Evolutionary conservation across 257 asterid species (phyloP).

Genomic region (Parsonsia alboflavescens): DNA sequence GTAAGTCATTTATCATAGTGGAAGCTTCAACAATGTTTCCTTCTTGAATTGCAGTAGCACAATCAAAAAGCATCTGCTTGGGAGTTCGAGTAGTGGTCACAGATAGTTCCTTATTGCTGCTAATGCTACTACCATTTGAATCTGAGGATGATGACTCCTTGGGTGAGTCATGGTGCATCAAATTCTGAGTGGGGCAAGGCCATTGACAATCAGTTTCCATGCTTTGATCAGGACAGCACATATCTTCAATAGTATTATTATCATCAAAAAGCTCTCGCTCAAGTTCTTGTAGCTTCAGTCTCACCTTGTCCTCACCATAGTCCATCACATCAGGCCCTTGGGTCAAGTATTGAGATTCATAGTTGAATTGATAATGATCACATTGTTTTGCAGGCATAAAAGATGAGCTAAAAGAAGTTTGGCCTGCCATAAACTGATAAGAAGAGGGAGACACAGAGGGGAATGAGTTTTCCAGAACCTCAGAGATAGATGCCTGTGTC

Average conservation of each 20-base stretch:
- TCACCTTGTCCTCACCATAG: constrained; percentile 54
- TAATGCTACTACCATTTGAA: constrained; percentile 48
- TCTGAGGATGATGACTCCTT: constrained; percentile 63
- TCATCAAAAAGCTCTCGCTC: constrained; percentile 79
- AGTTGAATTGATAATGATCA: constrained; percentile 22
- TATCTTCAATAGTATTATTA: constrained; percentile 21
- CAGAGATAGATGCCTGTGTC: constrained; percentile 27
- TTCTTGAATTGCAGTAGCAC: constrained; percentile 64
- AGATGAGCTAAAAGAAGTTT: constrained; percentile 27
- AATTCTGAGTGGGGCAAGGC: constrained; percentile 25
- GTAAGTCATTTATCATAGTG: constrained; percentile 50
- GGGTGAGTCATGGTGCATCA: constrained; percentile 52
- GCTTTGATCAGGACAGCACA: constrained; percentile 15
- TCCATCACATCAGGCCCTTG: constrained; percentile 39
- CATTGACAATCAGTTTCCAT: constrained; percentile 54
- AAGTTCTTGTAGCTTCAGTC: constrained; percentile 72
- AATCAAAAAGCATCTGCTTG: constrained; percentile 62
- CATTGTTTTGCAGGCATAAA: constrained; percentile 23
- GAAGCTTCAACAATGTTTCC: constrained; percentile 51
- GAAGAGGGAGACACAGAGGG: constrained; percentile 27
- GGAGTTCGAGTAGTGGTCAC: constrained; percentile 33
- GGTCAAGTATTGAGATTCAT: constrained; percentile 33
- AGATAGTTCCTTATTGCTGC: constrained; percentile 38
- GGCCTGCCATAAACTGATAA: constrained; percentile 19
- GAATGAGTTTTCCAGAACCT: constrained; percentile 30